Evolutionary conservation across 208 protist species (phyloP).

Genomic region (Trypanosoma melophagium): DNA sequence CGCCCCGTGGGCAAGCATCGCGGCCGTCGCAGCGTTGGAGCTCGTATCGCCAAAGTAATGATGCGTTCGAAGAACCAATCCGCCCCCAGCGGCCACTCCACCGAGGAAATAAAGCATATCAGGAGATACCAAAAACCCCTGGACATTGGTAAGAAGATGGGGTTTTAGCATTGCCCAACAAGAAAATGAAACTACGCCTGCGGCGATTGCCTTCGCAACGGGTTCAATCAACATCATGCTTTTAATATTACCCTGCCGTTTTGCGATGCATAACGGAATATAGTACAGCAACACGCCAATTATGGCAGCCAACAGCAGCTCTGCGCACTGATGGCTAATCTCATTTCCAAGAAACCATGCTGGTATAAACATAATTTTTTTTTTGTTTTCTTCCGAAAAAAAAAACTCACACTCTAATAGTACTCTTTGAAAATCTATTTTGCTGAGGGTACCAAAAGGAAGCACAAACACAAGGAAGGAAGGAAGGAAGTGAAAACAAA

Average conservation of each 20-base stretch:
- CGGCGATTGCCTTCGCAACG: slow-evolving; percentile 2
- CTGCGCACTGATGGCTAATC: slow-evolving; percentile 7
- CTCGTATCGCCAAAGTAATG: not conserved
- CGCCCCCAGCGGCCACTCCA: slow-evolving; percentile 10
- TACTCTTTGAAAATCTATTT: no score
- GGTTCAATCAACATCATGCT: slow-evolving; percentile 8
- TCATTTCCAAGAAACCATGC: not conserved
- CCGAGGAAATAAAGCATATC: slow-evolving; percentile 9
- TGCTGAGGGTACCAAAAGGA: no score
- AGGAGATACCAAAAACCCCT: not conserved
- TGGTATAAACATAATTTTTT: not conserved
- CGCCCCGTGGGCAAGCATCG: slow-evolving; percentile 20
- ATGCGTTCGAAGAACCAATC: not conserved
- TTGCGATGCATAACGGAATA: slow-evolving; percentile 1
- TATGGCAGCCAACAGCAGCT: slow-evolving; percentile 12
- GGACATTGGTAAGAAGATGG: not conserved
- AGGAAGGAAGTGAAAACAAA: no score
- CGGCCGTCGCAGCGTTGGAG: not conserved
- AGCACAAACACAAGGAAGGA: no score
- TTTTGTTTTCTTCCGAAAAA: no score
- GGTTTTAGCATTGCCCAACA: slow-evolving; percentile 14
- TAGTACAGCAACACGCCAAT: slow-evolving; percentile 18
- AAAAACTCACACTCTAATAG: no score
- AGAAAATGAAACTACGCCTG: slow-evolving; percentile 12
- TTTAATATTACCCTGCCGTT: not conserved